A percentile compares a stretch with the other conserved stretches of the same genome.
These are phyloP conservation scores for Sphaerulina musiva DNA, from an alignment of 2,329 filamentous ascomycete genomes.

Conservation along the genomic window DNA sequence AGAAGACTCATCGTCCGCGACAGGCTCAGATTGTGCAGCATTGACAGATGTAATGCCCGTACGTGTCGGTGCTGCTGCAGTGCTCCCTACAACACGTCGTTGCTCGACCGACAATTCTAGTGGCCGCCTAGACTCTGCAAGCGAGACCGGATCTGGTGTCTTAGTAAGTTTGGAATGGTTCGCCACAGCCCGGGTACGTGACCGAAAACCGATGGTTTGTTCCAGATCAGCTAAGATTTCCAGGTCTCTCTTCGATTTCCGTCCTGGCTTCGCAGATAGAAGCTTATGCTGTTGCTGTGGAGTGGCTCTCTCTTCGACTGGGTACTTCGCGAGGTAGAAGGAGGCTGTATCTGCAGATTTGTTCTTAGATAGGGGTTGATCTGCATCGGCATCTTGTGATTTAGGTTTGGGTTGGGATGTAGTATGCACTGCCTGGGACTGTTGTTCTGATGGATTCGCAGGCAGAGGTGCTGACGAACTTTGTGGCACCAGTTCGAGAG, in stretches of 20 bases:
- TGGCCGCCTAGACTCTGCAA: not conserved
- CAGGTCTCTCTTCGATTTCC: slow-evolving; percentile 9
- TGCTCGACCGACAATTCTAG: not conserved
- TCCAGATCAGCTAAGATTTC: slow-evolving; percentile 7
- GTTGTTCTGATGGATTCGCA: not conserved
- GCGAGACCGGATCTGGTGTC: not conserved
- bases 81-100: not conserved
- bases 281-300: slow-evolving; percentile 7
- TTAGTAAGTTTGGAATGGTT: slow-evolving; percentile 1
- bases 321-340: slow-evolving; percentile 2
- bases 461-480: not conserved
- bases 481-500: no score
- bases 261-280: slow-evolving; percentile 3
- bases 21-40: not conserved
- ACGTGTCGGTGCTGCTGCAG: not conserved
- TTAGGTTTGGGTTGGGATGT: not conserved
- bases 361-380: not conserved
- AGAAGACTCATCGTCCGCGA: not conserved
- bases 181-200: not conserved
- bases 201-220: not conserved
- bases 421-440: not conserved
- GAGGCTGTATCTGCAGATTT: not conserved
- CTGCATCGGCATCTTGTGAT: not conserved
- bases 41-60: not conserved
- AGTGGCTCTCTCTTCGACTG: slow-evolving; percentile 3